Conservation (phyloP, 352 stramenopile genomes). For the Pythium chondricola region DNA sequence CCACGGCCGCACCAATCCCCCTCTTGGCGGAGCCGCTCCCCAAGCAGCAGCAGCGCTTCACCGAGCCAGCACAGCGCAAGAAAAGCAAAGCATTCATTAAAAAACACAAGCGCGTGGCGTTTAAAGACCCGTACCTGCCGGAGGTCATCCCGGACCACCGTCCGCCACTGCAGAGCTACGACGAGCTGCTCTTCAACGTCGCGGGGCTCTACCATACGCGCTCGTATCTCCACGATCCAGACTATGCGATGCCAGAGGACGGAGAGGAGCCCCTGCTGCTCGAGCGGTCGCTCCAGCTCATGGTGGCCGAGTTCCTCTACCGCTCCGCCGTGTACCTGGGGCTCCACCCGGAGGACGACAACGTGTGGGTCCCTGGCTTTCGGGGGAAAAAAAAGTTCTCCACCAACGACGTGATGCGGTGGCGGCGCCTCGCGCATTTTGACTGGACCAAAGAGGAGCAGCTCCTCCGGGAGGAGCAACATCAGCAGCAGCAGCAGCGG, state of each 20-base stretch:
- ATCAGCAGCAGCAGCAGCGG: not conserved
- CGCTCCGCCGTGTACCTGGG: slow-evolving; percentile 62
- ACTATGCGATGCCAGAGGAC: slow-evolving; percentile 6
- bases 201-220: slow-evolving; percentile 19
- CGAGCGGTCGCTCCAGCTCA: slow-evolving; percentile 63
- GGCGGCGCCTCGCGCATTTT: slow-evolving; percentile 60
- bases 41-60: too few relatives aligned
- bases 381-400: slow-evolving; percentile 64
- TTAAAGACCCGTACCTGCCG: slow-evolving; percentile 17
- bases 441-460: slow-evolving; percentile 60
- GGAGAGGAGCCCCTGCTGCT: slow-evolving; percentile 11
- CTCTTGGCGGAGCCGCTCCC: too few relatives aligned
- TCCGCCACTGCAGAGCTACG: slow-evolving; percentile 11
- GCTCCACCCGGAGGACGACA: slow-evolving; percentile 38
- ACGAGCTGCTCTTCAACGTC: slow-evolving; percentile 21
- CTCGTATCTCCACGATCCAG: slow-evolving; percentile 11
- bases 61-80: not conserved
- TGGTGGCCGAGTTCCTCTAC: slow-evolving; percentile 79
- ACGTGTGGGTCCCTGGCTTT: slow-evolving; percentile 59
- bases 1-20: not conserved
- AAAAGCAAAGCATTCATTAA: not conserved
- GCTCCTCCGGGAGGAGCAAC: slow-evolving; percentile 14
- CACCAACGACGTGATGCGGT: slow-evolving; percentile 71
- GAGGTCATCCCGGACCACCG: slow-evolving; percentile 15
- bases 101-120: slow-evolving; percentile 5